Evolutionary conservation across 176 grass and related monocot species (phyloP).

Genomic region (Raddia distichophylla): DNA sequence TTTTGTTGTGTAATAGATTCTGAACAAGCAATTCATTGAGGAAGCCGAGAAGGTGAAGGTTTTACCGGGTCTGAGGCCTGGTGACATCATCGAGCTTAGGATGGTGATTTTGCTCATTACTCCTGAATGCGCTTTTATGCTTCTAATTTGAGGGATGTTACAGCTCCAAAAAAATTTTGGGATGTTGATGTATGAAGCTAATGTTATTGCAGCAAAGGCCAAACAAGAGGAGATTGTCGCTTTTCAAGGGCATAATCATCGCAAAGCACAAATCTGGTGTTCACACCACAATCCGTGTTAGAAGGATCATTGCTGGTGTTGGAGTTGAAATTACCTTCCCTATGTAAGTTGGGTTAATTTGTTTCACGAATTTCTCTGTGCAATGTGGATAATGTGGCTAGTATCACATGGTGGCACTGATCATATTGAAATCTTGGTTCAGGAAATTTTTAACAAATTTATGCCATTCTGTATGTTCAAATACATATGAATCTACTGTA

Average conservation of each 20-base stretch:
- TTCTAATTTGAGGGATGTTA: constrained; percentile 20
- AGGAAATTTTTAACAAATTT: background rate
- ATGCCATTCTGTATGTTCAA: constrained; percentile 14
- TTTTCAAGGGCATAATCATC: constrained; percentile 97
- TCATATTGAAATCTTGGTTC: constrained; percentile 7
- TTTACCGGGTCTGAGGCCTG: constrained; percentile 84
- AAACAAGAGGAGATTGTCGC: constrained; percentile 87
- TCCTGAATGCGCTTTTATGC: constrained; percentile 6
- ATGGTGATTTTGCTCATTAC: constrained; percentile 55
- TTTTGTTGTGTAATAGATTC: constrained; percentile 55
- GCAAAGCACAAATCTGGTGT: constrained; percentile 85
- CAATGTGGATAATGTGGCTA: constrained; percentile 13
- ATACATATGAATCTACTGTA: background rate
- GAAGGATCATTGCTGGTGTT: constrained; percentile 94
- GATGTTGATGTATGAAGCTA: constrained; percentile 16
- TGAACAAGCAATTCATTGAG: constrained; percentile 89
- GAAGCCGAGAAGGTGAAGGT: constrained; percentile 79
- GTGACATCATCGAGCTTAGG: constrained; percentile 93
- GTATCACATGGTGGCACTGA: constrained; percentile 2
- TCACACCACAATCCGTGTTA: constrained; percentile 92
- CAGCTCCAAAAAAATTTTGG: background rate
- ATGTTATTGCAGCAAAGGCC: constrained; percentile 68
- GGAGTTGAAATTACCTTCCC: constrained; percentile 97
- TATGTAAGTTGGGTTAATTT: constrained; percentile 68
- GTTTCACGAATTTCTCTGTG: constrained; percentile 7